phyloP scores from a whole-genome alignment of 1,284 basidiomycete species.

The Tetrapyrgos nigripes region DNA sequence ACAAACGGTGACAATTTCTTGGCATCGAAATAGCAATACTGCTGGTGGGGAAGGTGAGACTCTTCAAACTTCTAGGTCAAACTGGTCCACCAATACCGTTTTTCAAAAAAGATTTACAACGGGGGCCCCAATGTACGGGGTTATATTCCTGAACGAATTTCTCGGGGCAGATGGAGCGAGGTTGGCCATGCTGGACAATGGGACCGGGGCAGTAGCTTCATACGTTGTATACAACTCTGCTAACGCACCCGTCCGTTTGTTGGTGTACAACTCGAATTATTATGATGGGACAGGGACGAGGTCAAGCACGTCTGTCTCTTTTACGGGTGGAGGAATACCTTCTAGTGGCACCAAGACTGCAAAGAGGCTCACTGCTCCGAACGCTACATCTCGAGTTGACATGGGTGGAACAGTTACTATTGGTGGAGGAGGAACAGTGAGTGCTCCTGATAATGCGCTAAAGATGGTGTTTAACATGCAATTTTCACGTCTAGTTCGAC shows the following conservation, averaged over 20 bases:
- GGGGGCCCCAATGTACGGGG: conserved; percentile 48
- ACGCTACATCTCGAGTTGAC: conserved; percentile 39
- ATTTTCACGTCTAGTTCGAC: conserved; percentile 8
- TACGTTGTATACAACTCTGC: conserved; percentile 42
- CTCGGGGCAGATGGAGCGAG: conserved; percentile 38
- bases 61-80: conserved; percentile 24
- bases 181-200: conserved; percentile 45
- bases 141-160: conserved; percentile 46
- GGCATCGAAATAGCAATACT: conserved; percentile 47
- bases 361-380: conserved; percentile 44
- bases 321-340: conserved; percentile 34
- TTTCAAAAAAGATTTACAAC: conserved; percentile 17
- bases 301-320: conserved; percentile 30
- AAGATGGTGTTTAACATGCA: neutral
- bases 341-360: conserved; percentile 28
- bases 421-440: conserved; percentile 37
- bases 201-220: conserved; percentile 36
- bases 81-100: neutral
- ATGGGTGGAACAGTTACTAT: conserved; percentile 45
- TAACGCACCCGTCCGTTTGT: conserved; percentile 35
- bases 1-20: neutral
- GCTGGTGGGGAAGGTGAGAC: conserved; percentile 43
- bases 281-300: conserved; percentile 43
- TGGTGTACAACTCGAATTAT: conserved; percentile 46
- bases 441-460: conserved; percentile 8